Conservation (phyloP, 225 moss, liverwort and hornwort species). For the Polytrichum commune region DNA sequence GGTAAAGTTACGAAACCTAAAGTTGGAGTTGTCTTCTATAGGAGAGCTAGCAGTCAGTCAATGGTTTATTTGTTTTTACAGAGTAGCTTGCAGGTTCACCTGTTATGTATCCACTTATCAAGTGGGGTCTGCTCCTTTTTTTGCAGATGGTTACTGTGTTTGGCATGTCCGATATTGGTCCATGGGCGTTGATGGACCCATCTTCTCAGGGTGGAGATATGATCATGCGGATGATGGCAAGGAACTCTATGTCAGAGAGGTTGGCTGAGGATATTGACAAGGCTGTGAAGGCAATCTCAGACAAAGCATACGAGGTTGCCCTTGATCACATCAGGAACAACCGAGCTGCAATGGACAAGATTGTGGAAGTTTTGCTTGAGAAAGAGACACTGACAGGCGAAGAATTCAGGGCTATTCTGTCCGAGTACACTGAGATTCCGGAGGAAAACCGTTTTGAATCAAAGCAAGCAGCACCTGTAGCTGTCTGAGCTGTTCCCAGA, state of each 20-base stretch:
- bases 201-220: slow-evolving; percentile 95
- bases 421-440: slow-evolving; percentile 81
- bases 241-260: slow-evolving; percentile 93
- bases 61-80: too few species aligned
- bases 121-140: not conserved
- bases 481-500: slow-evolving; percentile 32
- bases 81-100: not conserved
- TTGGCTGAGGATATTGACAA: slow-evolving; percentile 89
- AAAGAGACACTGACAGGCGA: slow-evolving; percentile 79
- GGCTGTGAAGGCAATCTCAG: slow-evolving; percentile 88
- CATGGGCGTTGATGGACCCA: slow-evolving; percentile 97
- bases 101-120: not conserved
- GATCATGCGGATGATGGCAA: slow-evolving; percentile 98
- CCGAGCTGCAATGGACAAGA: slow-evolving; percentile 84
- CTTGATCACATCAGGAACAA: slow-evolving; percentile 72
- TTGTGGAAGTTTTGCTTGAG: slow-evolving; percentile 82
- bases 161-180: slow-evolving; percentile 98
- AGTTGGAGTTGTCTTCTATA: too few species aligned
- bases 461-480: slow-evolving; percentile 54
- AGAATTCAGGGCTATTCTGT: slow-evolving; percentile 81
- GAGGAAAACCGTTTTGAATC: slow-evolving; percentile 57
- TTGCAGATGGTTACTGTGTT: slow-evolving; percentile 94
- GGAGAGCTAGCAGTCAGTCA: too few species aligned
- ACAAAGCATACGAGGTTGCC: slow-evolving; percentile 76
- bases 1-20: slow-evolving; percentile 19